Conservation (phyloP, 495 filamentous ascomycete genomes). For the Podospora pseudocomata region DNA sequence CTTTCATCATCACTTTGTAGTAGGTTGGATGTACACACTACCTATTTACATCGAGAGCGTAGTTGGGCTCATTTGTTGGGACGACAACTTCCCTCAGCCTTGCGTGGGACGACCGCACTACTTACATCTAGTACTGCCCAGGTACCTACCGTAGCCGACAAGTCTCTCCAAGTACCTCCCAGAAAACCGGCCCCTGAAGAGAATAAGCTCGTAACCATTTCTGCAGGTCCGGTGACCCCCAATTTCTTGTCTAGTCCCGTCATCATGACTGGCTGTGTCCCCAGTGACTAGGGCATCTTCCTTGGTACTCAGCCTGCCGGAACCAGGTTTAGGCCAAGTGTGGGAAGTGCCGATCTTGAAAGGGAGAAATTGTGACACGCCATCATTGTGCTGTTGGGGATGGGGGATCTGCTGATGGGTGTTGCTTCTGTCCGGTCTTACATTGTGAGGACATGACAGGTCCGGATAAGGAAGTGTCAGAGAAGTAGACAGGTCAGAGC, state of each 20-base stretch:
- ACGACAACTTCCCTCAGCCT: too few species aligned
- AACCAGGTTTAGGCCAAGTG: not conserved
- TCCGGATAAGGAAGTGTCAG: too few species aligned
- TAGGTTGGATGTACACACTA: too few species aligned
- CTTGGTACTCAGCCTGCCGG: not conserved
- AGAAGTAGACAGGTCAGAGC: too few species aligned
- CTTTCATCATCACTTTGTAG: too few species aligned
- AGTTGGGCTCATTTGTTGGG: too few species aligned
- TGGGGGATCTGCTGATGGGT: not conserved
- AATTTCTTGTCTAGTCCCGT: not conserved
- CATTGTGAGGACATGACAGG: not conserved
- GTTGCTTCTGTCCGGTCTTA: not conserved
- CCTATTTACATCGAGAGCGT: too few species aligned
- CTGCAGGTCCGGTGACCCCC: not conserved
- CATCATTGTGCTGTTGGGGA: not conserved
- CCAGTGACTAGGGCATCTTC: not conserved
- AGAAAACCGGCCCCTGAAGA: too few species aligned
- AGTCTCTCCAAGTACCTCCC: too few species aligned
- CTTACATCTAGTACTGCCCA: too few species aligned
- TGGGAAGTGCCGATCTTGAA: not conserved
- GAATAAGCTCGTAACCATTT: not conserved
- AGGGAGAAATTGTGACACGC: not conserved
- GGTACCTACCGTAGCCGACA: too few species aligned
- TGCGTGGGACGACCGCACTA: too few species aligned
- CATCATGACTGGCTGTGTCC: not conserved